These are phyloP conservation scores for Dioscorea cayenensis DNA, from an alignment of 116 monocot genomes.

Conservation along the genomic window DNA sequence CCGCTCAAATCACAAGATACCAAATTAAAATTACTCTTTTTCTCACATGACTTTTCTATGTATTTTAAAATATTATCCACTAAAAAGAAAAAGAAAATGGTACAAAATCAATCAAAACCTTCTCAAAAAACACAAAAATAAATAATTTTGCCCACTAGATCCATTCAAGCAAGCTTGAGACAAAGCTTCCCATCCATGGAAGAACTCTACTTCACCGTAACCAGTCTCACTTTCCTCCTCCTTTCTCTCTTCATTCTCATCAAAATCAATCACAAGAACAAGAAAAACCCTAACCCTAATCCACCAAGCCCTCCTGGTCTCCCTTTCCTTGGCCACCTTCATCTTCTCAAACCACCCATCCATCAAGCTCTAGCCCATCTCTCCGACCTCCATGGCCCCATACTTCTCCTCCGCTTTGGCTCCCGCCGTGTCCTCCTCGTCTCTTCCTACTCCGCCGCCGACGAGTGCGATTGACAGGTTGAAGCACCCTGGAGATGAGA, in stretches of 20 bases:
- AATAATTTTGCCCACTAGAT: too few species aligned
- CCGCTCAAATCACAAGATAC: too few species aligned
- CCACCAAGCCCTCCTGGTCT: constrained; percentile 1
- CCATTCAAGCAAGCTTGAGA: too few species aligned
- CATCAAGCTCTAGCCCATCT: constrained; percentile 8
- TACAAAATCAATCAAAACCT: too few species aligned
- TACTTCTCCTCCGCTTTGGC: constrained; percentile 23
- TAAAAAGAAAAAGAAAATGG: too few species aligned
- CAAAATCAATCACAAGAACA: background rate
- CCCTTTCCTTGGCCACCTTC: constrained; percentile 21
- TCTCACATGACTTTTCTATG: too few species aligned
- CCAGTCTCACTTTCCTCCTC: background rate
- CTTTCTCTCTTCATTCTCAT: background rate
- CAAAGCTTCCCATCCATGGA: background rate
- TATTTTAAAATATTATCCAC: too few species aligned
- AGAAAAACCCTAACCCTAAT: background rate
- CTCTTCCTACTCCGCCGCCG: constrained; percentile 14
- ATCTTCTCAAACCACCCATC: constrained; percentile 9
- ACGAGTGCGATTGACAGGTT: too few species aligned
- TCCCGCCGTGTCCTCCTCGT: constrained; percentile 18
- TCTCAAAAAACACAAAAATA: too few species aligned
- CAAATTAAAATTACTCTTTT: too few species aligned
- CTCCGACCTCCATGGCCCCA: constrained; percentile 10
- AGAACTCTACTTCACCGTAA: background rate
- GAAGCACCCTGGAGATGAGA: too few species aligned